phyloP scores from a whole-genome alignment of 768 basidiomycete species.

The Porphyrellus cyaneotinctus region DNA sequence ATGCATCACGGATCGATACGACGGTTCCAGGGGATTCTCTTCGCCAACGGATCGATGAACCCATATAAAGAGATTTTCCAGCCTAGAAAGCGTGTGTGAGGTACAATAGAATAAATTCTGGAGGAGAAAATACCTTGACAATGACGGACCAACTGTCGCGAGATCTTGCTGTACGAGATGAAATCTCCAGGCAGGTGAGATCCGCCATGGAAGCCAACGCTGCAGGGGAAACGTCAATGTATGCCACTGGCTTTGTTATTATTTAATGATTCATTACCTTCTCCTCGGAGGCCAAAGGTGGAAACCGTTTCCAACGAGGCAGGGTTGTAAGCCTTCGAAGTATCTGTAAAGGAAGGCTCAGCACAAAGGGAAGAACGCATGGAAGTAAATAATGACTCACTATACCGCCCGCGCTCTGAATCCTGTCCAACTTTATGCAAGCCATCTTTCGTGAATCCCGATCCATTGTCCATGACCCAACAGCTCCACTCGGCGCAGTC shows the following conservation, averaged over 20 bases:
- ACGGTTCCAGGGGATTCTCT: slow-evolving; percentile 73
- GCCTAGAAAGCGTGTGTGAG: slow-evolving; percentile 40
- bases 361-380: neutral
- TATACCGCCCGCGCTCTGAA: slow-evolving; percentile 57
- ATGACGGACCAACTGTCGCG: slow-evolving; percentile 73
- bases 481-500: slow-evolving; percentile 77
- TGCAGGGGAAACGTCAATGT: slow-evolving; percentile 28
- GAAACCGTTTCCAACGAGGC: slow-evolving; percentile 47
- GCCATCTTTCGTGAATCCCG: slow-evolving; percentile 63
- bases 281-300: slow-evolving; percentile 90
- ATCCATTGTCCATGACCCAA: slow-evolving; percentile 84
- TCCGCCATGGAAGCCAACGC: slow-evolving; percentile 84
- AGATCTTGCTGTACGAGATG: slow-evolving; percentile 63
- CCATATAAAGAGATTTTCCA: slow-evolving; percentile 62
- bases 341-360: slow-evolving; percentile 40
- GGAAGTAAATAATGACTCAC: slow-evolving; percentile 43
- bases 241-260: slow-evolving; percentile 1
- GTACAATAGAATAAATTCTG: neutral
- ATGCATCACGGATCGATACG: slow-evolving; percentile 83
- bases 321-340: slow-evolving; percentile 64
- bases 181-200: slow-evolving; percentile 76
- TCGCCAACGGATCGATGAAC: slow-evolving; percentile 72
- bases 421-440: slow-evolving; percentile 52
- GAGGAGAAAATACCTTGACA: slow-evolving; percentile 52
- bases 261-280: slow-evolving; percentile 53